Percentiles rank a stretch among this genome's conserved stretches.
Evolutionary conservation across 352 stramenopile species (phyloP).

Genomic region (Globisporangium uncinulatum): DNA sequence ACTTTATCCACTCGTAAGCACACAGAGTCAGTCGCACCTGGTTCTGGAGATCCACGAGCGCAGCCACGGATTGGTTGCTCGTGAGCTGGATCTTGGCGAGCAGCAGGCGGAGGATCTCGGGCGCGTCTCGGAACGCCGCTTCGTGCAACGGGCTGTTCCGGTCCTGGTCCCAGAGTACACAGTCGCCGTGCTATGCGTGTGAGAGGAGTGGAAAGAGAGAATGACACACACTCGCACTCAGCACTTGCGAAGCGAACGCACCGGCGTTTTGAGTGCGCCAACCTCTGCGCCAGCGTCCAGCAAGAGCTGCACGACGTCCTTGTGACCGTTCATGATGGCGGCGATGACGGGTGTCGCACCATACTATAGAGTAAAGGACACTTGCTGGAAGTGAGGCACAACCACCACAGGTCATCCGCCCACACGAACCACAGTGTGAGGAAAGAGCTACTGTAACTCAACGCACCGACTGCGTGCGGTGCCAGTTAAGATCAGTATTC

Average conservation of each 20-base stretch:
- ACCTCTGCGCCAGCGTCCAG: conserved; percentile 57
- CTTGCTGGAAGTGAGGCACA: background rate
- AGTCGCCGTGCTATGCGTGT: background rate
- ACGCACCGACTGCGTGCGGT: conserved; percentile 51
- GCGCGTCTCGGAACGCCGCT: conserved; percentile 45
- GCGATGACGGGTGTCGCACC: conserved; percentile 64
- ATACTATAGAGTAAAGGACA: conserved; percentile 29
- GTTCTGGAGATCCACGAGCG: conserved; percentile 55
- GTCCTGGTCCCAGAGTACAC: conserved; percentile 27
- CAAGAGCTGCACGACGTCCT: conserved; percentile 44
- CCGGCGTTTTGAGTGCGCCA: conserved; percentile 60
- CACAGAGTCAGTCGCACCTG: conserved; percentile 15
- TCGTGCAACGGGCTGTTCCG: conserved; percentile 75
- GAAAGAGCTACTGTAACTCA: too few species aligned
- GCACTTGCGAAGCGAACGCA: conserved; percentile 13
- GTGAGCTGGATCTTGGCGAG: conserved; percentile 48
- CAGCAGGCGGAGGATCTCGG: conserved; percentile 42
- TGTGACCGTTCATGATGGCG: conserved; percentile 59
- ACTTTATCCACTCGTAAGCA: background rate
- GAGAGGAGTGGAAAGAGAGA: background rate
- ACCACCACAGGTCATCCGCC: background rate
- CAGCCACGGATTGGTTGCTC: conserved; percentile 20
- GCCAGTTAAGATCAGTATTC: conserved; percentile 65
- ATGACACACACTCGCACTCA: background rate
- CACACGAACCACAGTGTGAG: too few species aligned